Evolutionary conservation across 2,329 filamentous ascomycete genomes (phyloP).

Genomic region (Fonsecaea pugnacius): DNA sequence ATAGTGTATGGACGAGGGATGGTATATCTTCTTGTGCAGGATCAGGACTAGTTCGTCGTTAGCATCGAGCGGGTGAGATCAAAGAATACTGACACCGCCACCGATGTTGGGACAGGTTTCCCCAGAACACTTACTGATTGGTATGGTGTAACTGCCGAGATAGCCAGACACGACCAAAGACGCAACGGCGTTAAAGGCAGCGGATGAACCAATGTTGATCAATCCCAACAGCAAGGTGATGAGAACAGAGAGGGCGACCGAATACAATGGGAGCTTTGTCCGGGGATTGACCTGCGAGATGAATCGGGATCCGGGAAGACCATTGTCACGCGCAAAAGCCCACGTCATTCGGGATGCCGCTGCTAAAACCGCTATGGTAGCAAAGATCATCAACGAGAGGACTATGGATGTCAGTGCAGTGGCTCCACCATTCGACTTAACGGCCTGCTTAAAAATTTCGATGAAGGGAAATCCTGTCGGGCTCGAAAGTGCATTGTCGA

Average conservation of each 20-base stretch:
- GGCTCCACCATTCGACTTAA: conserved; percentile 49
- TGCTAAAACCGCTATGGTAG: conserved; percentile 41
- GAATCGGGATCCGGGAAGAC: conserved; percentile 44
- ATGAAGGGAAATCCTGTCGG: conserved; percentile 46
- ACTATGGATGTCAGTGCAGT: conserved; percentile 48
- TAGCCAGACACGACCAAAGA: conserved; percentile 57
- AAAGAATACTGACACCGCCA: neutral
- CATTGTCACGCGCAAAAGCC: conserved; percentile 51
- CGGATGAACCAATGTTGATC: conserved; percentile 40
- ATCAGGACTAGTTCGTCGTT: conserved; percentile 42
- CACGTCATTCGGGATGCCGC: conserved; percentile 49
- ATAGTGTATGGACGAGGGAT: conserved; percentile 33
- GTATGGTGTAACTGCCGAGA: conserved; percentile 58
- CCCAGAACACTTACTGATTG: conserved; percentile 38
- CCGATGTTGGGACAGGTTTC: neutral
- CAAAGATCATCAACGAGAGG: conserved; percentile 40
- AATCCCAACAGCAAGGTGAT: conserved; percentile 35
- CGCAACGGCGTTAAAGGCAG: conserved; percentile 60
- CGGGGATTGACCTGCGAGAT: conserved; percentile 53
- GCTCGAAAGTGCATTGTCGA: conserved; percentile 38
- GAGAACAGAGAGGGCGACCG: conserved; percentile 35
- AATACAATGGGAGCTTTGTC: conserved; percentile 46
- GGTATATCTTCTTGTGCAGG: conserved; percentile 29
- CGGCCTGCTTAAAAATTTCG: conserved; percentile 56
- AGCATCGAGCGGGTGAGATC: neutral